Percentiles rank a stretch among this genome's conserved stretches.
These are phyloP conservation scores for Aethionema arabicum DNA, from an alignment of 345 rosid species.

Conservation along the genomic window DNA sequence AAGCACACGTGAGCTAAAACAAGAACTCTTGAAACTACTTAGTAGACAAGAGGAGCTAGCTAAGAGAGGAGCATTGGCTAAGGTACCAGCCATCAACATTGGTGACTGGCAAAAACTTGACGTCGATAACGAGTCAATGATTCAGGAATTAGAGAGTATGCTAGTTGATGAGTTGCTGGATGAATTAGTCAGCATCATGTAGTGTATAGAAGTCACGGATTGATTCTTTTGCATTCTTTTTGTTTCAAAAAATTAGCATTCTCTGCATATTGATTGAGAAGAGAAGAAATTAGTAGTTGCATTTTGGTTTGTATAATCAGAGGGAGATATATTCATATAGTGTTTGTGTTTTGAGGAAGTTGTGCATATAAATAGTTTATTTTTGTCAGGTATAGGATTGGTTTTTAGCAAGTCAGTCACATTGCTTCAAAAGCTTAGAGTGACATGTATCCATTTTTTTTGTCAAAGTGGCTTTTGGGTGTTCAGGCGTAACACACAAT, in stretches of 20 bases:
- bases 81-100: conserved; percentile 36
- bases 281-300: conserved; percentile 27
- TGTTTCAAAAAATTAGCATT: conserved; percentile 1
- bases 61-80: conserved; percentile 40
- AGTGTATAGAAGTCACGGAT: conserved; percentile 16
- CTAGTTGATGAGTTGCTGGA: conserved; percentile 65
- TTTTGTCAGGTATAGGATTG: conserved; percentile 30
- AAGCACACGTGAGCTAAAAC: conserved; percentile 34
- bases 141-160: conserved; percentile 61
- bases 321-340: conserved; percentile 28
- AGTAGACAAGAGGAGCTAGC: conserved; percentile 47
- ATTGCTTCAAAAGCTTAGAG: conserved; percentile 22
- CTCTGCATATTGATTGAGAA: conserved; percentile 33
- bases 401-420: conserved; percentile 28
- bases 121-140: conserved; percentile 53
- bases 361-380: conserved; percentile 26
- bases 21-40: conserved; percentile 57
- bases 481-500: background rate
- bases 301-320: conserved; percentile 26
- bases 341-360: conserved; percentile 21
- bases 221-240: conserved; percentile 32
- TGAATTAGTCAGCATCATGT: conserved; percentile 52
- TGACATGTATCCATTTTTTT: conserved; percentile 34
- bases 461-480: conserved; percentile 24
- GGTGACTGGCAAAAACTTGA: conserved; percentile 61